These are phyloP conservation scores for Didymella glomerata DNA, from an alignment of 2,329 filamentous ascomycete genomes.

Conservation along the genomic window DNA sequence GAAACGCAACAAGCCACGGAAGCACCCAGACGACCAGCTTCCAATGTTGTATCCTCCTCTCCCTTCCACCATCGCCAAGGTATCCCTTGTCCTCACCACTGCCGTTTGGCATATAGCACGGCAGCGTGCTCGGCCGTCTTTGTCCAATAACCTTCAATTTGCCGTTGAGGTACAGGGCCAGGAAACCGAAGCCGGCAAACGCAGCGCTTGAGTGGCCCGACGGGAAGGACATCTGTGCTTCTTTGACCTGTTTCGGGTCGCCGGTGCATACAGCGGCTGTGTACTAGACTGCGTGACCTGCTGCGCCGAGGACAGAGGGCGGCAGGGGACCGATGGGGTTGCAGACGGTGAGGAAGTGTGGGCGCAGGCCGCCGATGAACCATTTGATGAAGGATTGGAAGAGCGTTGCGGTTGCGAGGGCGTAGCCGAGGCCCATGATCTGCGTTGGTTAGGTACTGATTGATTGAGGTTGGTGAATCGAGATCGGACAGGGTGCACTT, in stretches of 20 bases:
- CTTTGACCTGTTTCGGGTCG: conserved; percentile 22
- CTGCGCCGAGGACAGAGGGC: not conserved
- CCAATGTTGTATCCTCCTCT: conserved; percentile 62
- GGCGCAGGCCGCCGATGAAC: conserved; percentile 46
- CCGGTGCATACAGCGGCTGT: conserved; percentile 30
- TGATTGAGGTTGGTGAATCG: too few species aligned
- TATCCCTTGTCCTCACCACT: not conserved
- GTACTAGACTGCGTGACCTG: conserved; percentile 23
- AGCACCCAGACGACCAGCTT: conserved; percentile 69
- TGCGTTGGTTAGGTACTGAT: conserved; percentile 21
- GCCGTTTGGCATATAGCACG: not conserved
- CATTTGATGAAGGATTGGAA: conserved; percentile 46
- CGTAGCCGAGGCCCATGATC: conserved; percentile 43
- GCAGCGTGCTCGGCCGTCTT: not conserved
- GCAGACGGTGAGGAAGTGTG: conserved; percentile 45
- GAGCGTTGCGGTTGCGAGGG: conserved; percentile 38
- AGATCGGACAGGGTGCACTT: too few species aligned
- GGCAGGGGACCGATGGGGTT: conserved; percentile 20
- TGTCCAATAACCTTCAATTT: conserved; percentile 34
- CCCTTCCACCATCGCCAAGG: not conserved
- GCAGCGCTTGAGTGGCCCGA: conserved; percentile 43
- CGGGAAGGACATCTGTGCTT: conserved; percentile 45
- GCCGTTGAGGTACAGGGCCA: conserved; percentile 41
- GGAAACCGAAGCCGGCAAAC: conserved; percentile 44
- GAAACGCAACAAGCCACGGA: conserved; percentile 68